phyloP scores from a whole-genome alignment of 345 rosid genomes.

The Citropsis articulata region DNA sequence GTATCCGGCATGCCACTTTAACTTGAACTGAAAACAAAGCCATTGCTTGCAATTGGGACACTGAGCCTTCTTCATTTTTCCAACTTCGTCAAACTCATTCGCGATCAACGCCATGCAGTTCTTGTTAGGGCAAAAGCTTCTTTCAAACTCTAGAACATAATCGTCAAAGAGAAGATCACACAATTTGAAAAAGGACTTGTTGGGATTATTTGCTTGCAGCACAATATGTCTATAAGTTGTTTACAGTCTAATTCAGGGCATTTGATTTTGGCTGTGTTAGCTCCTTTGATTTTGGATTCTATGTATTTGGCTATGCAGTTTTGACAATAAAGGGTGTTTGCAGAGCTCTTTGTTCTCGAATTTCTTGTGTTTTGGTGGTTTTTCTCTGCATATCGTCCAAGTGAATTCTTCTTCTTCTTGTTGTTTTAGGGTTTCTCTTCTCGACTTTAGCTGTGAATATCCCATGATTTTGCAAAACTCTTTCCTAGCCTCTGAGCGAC shows the following conservation, averaged over 20 bases:
- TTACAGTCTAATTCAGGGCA: conserved; percentile 30
- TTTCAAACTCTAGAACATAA: conserved; percentile 3
- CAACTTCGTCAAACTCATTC: conserved; percentile 19
- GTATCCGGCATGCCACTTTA: conserved; percentile 30
- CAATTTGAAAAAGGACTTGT: conserved; percentile 23
- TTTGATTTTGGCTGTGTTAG: conserved; percentile 1
- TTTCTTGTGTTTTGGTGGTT: conserved; percentile 18
- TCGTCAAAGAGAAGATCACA: conserved; percentile 28
- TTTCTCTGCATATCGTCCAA: too few species aligned
- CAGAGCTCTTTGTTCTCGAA: conserved; percentile 23
- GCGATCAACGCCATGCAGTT: conserved; percentile 26
- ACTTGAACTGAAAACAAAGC: conserved; percentile 28
- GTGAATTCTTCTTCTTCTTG: conserved; percentile 8
- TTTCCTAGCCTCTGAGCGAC: too few species aligned
- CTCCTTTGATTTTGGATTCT: conserved; percentile 24
- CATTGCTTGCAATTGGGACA: conserved; percentile 31
- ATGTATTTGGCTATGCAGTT: conserved; percentile 28
- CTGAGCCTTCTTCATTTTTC: conserved; percentile 13
- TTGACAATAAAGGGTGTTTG: conserved; percentile 22
- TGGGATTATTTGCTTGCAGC: conserved; percentile 26
- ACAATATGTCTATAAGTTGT: conserved; percentile 19
- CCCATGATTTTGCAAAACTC: too few species aligned
- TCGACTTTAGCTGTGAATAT: too few species aligned
- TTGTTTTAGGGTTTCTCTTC: too few species aligned
- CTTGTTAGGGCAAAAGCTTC: conserved; percentile 30